Percentiles rank a stretch among this genome's conserved stretches.
phyloP scores from a whole-genome alignment of 1,284 basidiomycete species.

The Flammula alnicola region DNA sequence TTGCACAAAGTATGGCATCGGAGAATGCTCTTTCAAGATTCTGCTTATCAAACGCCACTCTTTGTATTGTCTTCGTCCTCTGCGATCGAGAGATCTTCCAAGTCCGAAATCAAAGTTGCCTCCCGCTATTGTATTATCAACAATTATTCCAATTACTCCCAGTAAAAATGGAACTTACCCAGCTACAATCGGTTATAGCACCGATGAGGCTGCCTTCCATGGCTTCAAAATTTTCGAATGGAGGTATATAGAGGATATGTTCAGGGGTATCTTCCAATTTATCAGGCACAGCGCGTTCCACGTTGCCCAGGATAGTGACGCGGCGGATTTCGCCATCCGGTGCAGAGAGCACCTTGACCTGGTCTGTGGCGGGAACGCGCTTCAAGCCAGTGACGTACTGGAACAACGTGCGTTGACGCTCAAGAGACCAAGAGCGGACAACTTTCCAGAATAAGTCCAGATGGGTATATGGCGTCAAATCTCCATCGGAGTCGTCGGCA shows the following conservation, averaged over 20 bases:
- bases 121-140: slow-evolving; percentile 13
- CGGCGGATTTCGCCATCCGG: slow-evolving; percentile 29
- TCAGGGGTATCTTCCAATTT: slow-evolving; percentile 28
- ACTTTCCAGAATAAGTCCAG: slow-evolving; percentile 30
- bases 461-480: slow-evolving; percentile 22
- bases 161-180: slow-evolving; percentile 17
- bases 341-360: slow-evolving; percentile 28
- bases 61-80: not conserved
- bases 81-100: slow-evolving; percentile 17
- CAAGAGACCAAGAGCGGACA: slow-evolving; percentile 24
- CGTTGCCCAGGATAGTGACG: slow-evolving; percentile 29
- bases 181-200: slow-evolving; percentile 25
- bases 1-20: too few species aligned
- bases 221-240: slow-evolving; percentile 24
- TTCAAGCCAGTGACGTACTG: slow-evolving; percentile 27
- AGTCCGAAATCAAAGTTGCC: slow-evolving; percentile 22
- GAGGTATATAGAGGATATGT: slow-evolving; percentile 29
- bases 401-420: slow-evolving; percentile 25
- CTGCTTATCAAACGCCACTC: too few species aligned
- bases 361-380: slow-evolving; percentile 29
- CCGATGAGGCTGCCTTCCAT: slow-evolving; percentile 26
- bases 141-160: not conserved
- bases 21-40: too few species aligned
- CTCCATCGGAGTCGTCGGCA: slow-evolving; percentile 12
- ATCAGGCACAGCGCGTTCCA: slow-evolving; percentile 28